Percentiles rank a stretch among this genome's conserved stretches.
Conservation (phyloP, 805 yeast genomes). For the Barnettozyma populi region DNA sequence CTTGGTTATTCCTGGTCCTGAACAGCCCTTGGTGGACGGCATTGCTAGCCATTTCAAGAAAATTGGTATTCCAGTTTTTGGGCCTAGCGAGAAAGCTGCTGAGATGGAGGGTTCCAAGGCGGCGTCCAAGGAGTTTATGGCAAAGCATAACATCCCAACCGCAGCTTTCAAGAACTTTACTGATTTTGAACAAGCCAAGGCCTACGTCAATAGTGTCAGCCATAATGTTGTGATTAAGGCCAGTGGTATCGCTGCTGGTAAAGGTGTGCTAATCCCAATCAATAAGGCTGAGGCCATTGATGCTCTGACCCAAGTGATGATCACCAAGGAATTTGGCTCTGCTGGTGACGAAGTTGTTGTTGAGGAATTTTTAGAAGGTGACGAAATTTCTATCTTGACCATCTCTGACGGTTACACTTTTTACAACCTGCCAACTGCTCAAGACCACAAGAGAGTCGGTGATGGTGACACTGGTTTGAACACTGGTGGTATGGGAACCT, state of each 20-base stretch:
- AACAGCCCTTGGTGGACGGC: slow-evolving; percentile 96
- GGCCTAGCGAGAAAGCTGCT: slow-evolving; percentile 91
- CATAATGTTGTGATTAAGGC: slow-evolving; percentile 91
- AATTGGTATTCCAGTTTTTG: slow-evolving; percentile 93
- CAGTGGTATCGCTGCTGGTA: slow-evolving; percentile 97
- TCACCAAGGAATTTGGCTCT: slow-evolving; percentile 77
- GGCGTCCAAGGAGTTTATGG: slow-evolving; percentile 91
- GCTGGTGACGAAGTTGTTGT: slow-evolving; percentile 96
- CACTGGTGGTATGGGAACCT: slow-evolving; percentile 99
- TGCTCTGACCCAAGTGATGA: slow-evolving; percentile 86
- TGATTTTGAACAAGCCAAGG: slow-evolving; percentile 66
- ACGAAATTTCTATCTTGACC: slow-evolving; percentile 89
- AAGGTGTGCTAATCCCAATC: slow-evolving; percentile 92
- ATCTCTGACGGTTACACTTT: slow-evolving; percentile 90
- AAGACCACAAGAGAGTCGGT: slow-evolving; percentile 94
- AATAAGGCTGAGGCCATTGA: slow-evolving; percentile 76
- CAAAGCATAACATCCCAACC: slow-evolving; percentile 86
- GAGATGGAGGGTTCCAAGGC: slow-evolving; percentile 96
- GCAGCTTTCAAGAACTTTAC: slow-evolving; percentile 85
- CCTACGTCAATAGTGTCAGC: slow-evolving; percentile 57
- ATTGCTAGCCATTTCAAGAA: slow-evolving; percentile 64
- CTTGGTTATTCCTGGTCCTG: slow-evolving; percentile 97
- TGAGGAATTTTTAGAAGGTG: slow-evolving; percentile 95
- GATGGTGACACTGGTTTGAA: slow-evolving; percentile 91
- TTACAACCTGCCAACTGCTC: slow-evolving; percentile 92